A percentile compares a stretch with the other conserved stretches of the same genome.
Evolutionary conservation across 1,284 basidiomycete species (phyloP).

Genomic region (Coniophora puteana): DNA sequence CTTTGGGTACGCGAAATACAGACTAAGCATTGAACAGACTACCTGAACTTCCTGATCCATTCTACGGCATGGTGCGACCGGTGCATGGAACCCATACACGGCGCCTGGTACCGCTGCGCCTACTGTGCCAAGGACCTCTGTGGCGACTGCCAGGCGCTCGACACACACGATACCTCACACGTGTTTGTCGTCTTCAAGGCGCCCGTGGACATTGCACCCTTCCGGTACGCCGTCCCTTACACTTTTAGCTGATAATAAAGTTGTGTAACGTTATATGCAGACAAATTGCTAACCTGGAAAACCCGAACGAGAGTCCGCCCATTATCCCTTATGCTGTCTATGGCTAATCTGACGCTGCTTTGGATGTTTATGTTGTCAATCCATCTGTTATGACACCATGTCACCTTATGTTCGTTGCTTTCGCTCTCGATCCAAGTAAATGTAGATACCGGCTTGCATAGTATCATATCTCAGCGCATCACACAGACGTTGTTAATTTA

Average conservation of each 20-base stretch:
- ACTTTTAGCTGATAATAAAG: background rate
- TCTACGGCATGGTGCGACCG: constrained; percentile 68
- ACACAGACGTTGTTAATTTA: no score
- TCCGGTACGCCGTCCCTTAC: constrained; percentile 41
- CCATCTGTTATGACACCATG: no score
- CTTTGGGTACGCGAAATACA: background rate
- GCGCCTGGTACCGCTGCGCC: constrained; percentile 85
- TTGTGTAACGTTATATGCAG: constrained; percentile 29
- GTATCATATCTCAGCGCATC: no score
- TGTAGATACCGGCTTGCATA: no score
- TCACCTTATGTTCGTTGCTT: constrained; percentile 7
- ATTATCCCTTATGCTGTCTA: constrained; percentile 60
- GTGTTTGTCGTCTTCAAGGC: constrained; percentile 87
- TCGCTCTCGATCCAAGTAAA: background rate
- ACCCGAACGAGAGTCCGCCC: constrained; percentile 47
- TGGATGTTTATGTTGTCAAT: no score
- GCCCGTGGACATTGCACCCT: constrained; percentile 59
- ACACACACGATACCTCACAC: constrained; percentile 79
- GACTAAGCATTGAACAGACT: constrained; percentile 41
- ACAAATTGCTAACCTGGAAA: constrained; percentile 56
- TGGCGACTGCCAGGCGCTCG: constrained; percentile 70
- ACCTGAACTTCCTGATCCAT: constrained; percentile 67
- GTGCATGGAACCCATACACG: constrained; percentile 70
- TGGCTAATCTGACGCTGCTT: constrained; percentile 29
- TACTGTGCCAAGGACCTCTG: constrained; percentile 84